Percentiles rank a stretch among this genome's conserved stretches.
Evolutionary conservation across 192 early-diverging fungal genomes (phyloP).

Genomic region (Coemansia sp.): DNA sequence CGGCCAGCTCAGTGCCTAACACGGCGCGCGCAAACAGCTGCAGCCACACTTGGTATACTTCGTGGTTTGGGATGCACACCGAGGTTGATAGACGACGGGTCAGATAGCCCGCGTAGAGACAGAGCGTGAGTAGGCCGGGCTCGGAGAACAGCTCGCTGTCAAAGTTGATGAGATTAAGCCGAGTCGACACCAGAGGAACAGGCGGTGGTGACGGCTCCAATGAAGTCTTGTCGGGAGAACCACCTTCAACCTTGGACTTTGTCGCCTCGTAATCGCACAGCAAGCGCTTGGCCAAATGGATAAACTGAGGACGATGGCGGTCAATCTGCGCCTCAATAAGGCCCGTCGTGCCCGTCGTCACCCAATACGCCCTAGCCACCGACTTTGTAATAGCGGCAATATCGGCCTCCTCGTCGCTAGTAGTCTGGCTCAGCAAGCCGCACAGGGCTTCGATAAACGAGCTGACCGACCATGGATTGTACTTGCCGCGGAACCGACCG

Average conservation of each 20-base stretch:
- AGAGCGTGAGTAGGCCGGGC: constrained; percentile 21
- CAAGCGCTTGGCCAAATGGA: constrained; percentile 14
- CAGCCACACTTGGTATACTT: constrained; percentile 28
- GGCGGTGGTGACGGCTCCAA: background rate
- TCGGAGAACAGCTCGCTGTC: constrained; percentile 29
- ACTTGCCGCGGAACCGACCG: constrained; percentile 32
- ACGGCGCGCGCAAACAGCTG: constrained; percentile 33
- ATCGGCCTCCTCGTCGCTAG: background rate
- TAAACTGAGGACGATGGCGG: constrained; percentile 16
- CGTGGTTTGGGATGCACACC: constrained; percentile 39
- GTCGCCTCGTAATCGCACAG: constrained; percentile 15
- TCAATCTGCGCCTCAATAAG: constrained; percentile 28
- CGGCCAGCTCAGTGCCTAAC: constrained; percentile 24
- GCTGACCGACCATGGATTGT: constrained; percentile 53
- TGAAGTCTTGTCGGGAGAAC: background rate
- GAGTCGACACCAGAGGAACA: constrained; percentile 11
- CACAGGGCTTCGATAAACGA: constrained; percentile 38
- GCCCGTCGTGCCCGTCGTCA: constrained; percentile 24
- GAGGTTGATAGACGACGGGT: constrained; percentile 16
- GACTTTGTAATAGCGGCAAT: constrained; percentile 7
- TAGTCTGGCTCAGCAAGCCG: constrained; percentile 10
- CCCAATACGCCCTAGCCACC: constrained; percentile 28
- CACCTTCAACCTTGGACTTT: background rate
- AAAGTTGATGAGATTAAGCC: constrained; percentile 15
- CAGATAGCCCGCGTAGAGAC: constrained; percentile 30